Conservation (phyloP, 2,329 filamentous ascomycete genomes). For the Hymenoscyphus infarciens region DNA sequence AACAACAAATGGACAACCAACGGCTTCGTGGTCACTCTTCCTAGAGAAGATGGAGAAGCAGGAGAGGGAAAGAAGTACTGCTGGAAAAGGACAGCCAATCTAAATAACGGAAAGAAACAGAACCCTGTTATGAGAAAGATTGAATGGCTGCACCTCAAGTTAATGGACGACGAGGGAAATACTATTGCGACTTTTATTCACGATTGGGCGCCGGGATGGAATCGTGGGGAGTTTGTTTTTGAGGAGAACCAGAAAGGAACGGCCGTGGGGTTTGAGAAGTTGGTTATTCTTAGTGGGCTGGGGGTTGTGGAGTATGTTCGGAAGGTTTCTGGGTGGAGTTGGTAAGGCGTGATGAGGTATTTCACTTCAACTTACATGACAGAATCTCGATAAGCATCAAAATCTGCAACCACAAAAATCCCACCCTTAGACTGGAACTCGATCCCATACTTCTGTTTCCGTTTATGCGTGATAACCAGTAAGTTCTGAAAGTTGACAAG, state of each 20-base stretch:
- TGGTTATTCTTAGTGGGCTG: neutral
- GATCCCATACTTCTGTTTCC: neutral
- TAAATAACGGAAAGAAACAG: neutral
- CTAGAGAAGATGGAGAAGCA: neutral
- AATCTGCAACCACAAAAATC: neutral
- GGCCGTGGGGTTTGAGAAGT: neutral
- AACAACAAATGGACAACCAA: constrained; percentile 1
- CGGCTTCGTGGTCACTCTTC: neutral
- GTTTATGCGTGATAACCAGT: neutral
- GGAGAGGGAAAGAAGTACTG: neutral
- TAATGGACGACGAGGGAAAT: neutral
- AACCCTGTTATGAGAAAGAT: neutral
- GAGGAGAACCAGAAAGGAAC: neutral
- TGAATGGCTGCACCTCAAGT: neutral
- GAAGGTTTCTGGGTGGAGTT: neutral
- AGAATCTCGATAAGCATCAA: neutral
- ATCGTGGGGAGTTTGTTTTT: neutral
- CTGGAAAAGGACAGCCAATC: neutral
- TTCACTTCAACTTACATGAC: neutral
- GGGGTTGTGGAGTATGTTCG: constrained; percentile 2
- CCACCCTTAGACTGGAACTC: neutral
- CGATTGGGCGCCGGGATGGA: neutral
- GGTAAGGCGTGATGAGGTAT: neutral
- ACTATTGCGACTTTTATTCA: neutral
- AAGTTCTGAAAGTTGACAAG: neutral